Base-by-base conservation (phyloP, 164 flowering plant genomes). In the Vitis riparia region DNA sequence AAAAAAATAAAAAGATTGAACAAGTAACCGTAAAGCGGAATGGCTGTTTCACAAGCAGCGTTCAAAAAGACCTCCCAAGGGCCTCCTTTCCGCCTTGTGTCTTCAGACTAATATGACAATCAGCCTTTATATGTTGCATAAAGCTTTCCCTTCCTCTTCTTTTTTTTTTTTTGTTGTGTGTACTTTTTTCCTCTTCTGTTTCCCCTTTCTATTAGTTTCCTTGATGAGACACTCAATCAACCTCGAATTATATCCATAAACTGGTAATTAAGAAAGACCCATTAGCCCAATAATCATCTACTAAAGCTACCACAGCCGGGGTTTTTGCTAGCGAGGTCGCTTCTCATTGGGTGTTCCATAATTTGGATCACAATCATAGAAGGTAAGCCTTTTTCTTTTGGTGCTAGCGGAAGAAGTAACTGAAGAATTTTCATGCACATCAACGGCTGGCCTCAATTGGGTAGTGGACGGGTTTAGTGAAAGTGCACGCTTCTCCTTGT, bases 381-480 rank as follows among this genome's bases (percentile, higher is more conserved):
- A 76, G 14, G 68, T 50, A 59, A 79, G 75, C 68, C 83, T 74
- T 74, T 70, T 86, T 72, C 85, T 81, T 75, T 83, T 83, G 51
- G 11, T 68, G 51, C 73, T 69, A 37, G 66, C 10, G 15, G 68
- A 76, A 48, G 85, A 67, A 53, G 71, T 65, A 51, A 66, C 32
- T 16, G 76, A 74, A 59, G 78, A 70, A 60, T 51, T 71, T 44
- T 65, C 78, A 48, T 8, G 17, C 62, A n/a, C 57, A 65, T 66
- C 50, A 2, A 59, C 44, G 7, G 44, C 16, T 8, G 69, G 50
- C 49, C 74, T 74, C 37, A 70, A 65, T 53, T 49, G 68, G 16
- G 61, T 70, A 5, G 84, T 70, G 2, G 84, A 76, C 16, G 72
- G 59, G 49, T 81, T 80, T 9, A 84, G 84, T 3, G 82, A 63